Evolutionary conservation across 441 rosid genomes (phyloP).

Genomic region (Syzygium malaccense): DNA sequence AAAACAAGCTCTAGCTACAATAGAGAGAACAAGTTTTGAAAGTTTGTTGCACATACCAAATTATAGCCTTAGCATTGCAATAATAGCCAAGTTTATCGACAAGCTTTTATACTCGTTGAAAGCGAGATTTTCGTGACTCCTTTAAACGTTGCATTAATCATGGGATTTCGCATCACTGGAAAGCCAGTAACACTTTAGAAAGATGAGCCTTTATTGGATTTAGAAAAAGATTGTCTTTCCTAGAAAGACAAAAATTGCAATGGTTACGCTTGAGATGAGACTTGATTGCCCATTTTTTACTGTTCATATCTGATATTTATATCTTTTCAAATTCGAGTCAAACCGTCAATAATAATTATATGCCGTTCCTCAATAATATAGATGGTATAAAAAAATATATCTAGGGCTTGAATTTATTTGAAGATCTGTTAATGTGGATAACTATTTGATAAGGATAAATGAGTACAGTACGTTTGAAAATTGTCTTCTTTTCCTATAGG

Average conservation of each 20-base stretch:
- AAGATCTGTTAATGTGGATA: constrained; percentile 18
- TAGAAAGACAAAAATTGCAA: constrained; percentile 22
- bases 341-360: constrained; percentile 25
- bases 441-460: no score
- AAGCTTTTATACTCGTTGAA: not conserved
- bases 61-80: no score
- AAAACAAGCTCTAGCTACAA: no score
- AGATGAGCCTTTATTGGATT: constrained; percentile 23
- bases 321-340: constrained; percentile 25
- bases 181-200: constrained; percentile 15
- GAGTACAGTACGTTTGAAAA: no score
- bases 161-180: constrained; percentile 18
- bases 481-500: no score
- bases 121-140: constrained; percentile 11
- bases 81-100: no score
- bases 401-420: constrained; percentile 33
- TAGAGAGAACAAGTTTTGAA: no score
- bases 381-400: constrained; percentile 18
- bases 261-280: constrained; percentile 19
- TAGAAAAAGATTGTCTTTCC: constrained; percentile 19
- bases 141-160: constrained; percentile 27
- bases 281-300: constrained; percentile 23
- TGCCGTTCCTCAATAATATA: constrained; percentile 11
- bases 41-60: no score
- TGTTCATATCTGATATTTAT: constrained; percentile 21